Percentiles rank a stretch among this genome's conserved stretches.
These are phyloP conservation scores for Zostera marina DNA, from an alignment of 116 monocot species.

Conservation along the genomic window DNA sequence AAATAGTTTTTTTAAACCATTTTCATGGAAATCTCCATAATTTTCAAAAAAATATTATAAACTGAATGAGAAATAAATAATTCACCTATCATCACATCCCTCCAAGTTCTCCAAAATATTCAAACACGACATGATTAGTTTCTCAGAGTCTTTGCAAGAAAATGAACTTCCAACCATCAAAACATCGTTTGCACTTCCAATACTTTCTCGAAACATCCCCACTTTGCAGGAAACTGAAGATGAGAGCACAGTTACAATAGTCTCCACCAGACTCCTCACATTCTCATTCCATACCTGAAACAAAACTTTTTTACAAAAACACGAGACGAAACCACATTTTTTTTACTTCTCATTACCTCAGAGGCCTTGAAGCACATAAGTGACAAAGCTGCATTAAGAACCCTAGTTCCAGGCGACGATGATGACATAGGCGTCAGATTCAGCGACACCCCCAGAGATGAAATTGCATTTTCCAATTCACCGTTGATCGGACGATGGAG, in stretches of 20 bases:
- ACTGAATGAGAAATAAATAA: not conserved
- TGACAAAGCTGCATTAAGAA: constrained; percentile 60
- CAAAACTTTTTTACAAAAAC: not conserved
- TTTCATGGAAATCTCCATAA: too few species aligned
- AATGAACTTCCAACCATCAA: constrained; percentile 53
- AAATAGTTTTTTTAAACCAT: too few species aligned
- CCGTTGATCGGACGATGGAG: constrained; percentile 11
- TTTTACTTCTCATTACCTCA: constrained; percentile 15
- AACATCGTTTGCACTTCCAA: constrained; percentile 5
- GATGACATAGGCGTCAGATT: constrained; percentile 9
- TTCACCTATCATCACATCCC: constrained; percentile 20
- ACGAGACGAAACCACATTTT: not conserved
- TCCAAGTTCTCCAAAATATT: constrained; percentile 37
- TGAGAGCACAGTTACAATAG: constrained; percentile 33
- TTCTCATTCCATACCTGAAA: constrained; percentile 28
- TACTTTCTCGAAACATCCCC: not conserved
- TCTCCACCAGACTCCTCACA: constrained; percentile 30
- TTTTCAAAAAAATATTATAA: not conserved
- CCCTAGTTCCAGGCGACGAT: constrained; percentile 16
- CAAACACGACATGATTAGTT: constrained; percentile 26
- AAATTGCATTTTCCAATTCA: constrained; percentile 2
- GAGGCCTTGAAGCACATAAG: constrained; percentile 53
- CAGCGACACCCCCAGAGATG: constrained; percentile 42
- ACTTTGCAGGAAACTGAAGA: constrained; percentile 37
- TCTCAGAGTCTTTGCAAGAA: constrained; percentile 20